Evolutionary conservation across 768 basidiomycete species (phyloP), one percentile per base, ranked within the genome.

Genomic region (Pisolithus tinctorius): DNA sequence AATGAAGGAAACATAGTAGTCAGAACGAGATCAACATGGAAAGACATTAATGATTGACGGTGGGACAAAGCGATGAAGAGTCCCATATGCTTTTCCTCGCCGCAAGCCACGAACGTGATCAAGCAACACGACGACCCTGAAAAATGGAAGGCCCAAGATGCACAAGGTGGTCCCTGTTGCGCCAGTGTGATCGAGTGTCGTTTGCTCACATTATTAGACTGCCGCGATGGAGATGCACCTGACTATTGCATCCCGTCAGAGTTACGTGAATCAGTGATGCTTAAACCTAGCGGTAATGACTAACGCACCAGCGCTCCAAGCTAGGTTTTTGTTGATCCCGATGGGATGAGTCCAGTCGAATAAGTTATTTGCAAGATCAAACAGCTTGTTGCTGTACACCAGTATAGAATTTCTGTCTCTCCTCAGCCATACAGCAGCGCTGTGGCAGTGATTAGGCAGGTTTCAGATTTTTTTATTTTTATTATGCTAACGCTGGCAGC

Each of bases 1-100:
- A 67, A 67, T 67, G 65, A 67, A 65, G 43, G 48, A 63, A 50
- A 55, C 43, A 48, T 57, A 55, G 61, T 63, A 55, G 61, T 63
- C 55, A 63, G 65, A 63, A 67, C 61, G 61, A 54, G 63, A 67
- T 67, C 65, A 67, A 56, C 67, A 60, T 63, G 53, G 58, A 61
- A 63, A 58, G 51, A 56, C 4, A 43, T 61, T 63, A 69, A 69
- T 67, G 65, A 67, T 67, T 66, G 60, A 54, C 64, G 60, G 55
- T 63, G 51, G 50, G 39, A 67, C 57, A 55, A 55, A 65, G 56
- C 58, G 54, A 62, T 51, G 63, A 50, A 56, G 51, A 61, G 57
- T 49, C 23, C 41, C 39, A 58, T 52, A 51, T 51, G 53, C 51
- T 52, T 25, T 40, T 55, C 67, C 61, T 61, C 53, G 44, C 67